phyloP scores from a whole-genome alignment of 2,329 filamentous ascomycete genomes.

The Eurotiales sp. region DNA sequence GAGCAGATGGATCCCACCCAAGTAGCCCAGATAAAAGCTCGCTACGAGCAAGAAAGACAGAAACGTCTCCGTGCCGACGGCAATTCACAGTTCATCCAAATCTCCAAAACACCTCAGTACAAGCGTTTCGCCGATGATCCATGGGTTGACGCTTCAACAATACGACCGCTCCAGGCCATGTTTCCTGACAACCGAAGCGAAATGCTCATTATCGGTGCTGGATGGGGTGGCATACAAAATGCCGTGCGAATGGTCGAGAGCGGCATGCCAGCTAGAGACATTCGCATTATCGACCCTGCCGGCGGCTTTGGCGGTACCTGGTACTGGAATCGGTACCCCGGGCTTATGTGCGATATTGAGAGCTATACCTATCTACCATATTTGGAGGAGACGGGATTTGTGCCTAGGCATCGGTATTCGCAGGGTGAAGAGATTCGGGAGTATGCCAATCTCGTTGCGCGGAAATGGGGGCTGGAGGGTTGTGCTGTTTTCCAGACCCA shows the following conservation, averaged over 20 bases:
- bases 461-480: constrained; percentile 23
- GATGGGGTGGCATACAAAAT: not conserved
- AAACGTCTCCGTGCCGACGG: not conserved
- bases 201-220: constrained; percentile 1
- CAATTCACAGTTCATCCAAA: not conserved
- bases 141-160: not conserved
- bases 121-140: not conserved
- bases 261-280: not conserved
- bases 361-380: constrained; percentile 56
- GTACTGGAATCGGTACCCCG: constrained; percentile 48
- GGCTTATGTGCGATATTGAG: constrained; percentile 55
- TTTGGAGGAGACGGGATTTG: constrained; percentile 57
- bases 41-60: not conserved
- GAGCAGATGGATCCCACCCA: not conserved
- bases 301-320: constrained; percentile 43
- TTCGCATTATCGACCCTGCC: constrained; percentile 22
- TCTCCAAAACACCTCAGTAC: not conserved
- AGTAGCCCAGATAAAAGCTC: not conserved
- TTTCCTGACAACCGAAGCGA: not conserved
- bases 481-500: not conserved
- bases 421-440: constrained; percentile 38
- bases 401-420: constrained; percentile 51
- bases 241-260: not conserved
- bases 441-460: constrained; percentile 34
- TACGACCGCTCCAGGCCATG: not conserved